phyloP scores from a whole-genome alignment of 768 basidiomycete species.

The Mycena alexandri region DNA sequence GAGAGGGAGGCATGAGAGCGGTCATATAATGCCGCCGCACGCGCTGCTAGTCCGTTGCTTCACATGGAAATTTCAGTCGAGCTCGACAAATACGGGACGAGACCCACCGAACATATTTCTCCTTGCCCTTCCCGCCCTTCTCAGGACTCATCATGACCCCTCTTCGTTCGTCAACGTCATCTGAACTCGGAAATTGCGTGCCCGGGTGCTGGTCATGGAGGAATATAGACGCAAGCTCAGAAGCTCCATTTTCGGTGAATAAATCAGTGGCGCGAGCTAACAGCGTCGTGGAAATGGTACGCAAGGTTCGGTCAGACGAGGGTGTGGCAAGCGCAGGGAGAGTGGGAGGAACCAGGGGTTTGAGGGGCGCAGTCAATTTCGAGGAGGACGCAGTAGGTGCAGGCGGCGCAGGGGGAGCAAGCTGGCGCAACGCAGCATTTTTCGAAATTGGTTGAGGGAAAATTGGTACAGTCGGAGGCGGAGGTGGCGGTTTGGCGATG shows the following conservation, averaged over 20 bases:
- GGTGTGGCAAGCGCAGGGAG: conserved; percentile 34
- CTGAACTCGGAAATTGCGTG: conserved; percentile 43
- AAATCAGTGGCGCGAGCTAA: conserved; percentile 67
- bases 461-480: conserved; percentile 22
- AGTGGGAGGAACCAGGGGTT: conserved; percentile 34
- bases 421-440: conserved; percentile 26
- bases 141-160: conserved; percentile 72
- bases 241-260: conserved; percentile 61
- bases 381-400: conserved; percentile 30
- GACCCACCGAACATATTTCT: conserved; percentile 63
- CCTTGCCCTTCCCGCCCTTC: conserved; percentile 59
- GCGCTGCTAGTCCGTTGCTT: conserved; percentile 71
- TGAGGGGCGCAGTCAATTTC: conserved; percentile 26
- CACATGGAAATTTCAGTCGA: neutral
- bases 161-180: conserved; percentile 56
- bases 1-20: conserved; percentile 59
- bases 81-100: neutral
- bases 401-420: conserved; percentile 29
- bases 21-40: conserved; percentile 57
- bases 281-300: conserved; percentile 65
- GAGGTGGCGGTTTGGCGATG: neutral
- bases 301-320: conserved; percentile 51
- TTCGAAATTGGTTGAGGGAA: conserved; percentile 23
- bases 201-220: conserved; percentile 61
- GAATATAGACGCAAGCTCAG: conserved; percentile 66